Base-by-base conservation (phyloP, 2,329 filamentous ascomycete genomes). In the Pseudocercospora fuligena region DNA sequence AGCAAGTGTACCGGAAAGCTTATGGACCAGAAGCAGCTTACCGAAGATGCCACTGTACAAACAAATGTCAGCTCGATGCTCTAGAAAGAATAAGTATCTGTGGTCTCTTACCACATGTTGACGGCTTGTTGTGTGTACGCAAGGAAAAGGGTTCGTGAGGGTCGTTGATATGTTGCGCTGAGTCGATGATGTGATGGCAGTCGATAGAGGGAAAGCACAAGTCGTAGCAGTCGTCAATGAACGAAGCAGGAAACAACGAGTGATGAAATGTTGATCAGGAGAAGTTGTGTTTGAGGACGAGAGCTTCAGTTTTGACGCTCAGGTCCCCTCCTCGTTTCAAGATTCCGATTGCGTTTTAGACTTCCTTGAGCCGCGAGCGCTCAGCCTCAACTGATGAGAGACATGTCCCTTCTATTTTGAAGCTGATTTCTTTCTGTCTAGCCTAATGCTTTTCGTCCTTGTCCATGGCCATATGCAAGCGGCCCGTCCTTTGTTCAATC, bases 71-170 rank as follows among this genome's bases (percentile, higher is more conserved):
- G 36, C 36, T 7, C 36, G 6, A 40, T 40, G 36, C 36, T 40
- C 16, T 5, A 9, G n/a, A n/a, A n/a, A 36, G 14, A 40, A 40
- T 9, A 40, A n/a, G 27, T 43, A 27, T 40, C 27, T 33, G 54
- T 49, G 19, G 27, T 25, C 25, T 54, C 64, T 58, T 36, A 66
- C 64, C 64, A 62, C 60, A 63, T 60, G 59, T 25, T 60, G 54
- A 54, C 60, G 46, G 60, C 12, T 51, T 61, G 36, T 53, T 12
- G 6, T 40, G 16, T 62, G 60, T 43, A 57, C 63, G 12, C 14
- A 16, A 40, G 14, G 36, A 40, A 40, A 65, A 49, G 65, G 53
- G 57, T 63, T 49, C 57, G 64, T 56, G 25, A 8, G 12, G 23
- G 51, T 56, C 14, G 51, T 54, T n/a, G 51, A 9, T n/a, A 2